Evolutionary conservation across 169 alveolate genomes (phyloP), one percentile per base, ranked within the genome.

Genomic region (Eimeria maxima): DNA sequence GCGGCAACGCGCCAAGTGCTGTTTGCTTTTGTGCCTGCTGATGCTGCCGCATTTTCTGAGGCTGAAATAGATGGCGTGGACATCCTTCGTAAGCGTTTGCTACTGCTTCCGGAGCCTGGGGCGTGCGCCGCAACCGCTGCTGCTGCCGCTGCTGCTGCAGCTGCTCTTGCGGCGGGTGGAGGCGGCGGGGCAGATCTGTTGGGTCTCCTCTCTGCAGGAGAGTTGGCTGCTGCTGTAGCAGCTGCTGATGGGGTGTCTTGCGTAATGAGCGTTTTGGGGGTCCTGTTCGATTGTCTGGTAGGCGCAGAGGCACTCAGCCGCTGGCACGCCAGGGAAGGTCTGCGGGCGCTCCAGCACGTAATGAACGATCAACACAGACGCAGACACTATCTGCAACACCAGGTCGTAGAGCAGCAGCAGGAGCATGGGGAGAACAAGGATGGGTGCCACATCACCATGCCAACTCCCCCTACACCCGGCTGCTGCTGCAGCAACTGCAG

Each of bases 1-100:
- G 50, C 88, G 13, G 88, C 88, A 6, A 38, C 88, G 27, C 88
- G 88, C 20, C 88, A 76, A 27, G 88, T 76, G 10, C 63, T 76
- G 38, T 76, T n/a, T 38, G 88, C 88, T 27, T 76, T 29, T 16
- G 88, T 76, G 88, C 88, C 88, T 42, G 88, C 88, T 33, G 88
- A 76, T 38, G 88, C 88, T 76, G 88, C 88, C 22, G 88, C 88
- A 22, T 76, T 76, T 29, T 76, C 88, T 7, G 88, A 76, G 88
- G 88, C 60, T 20, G 88, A 76, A 33, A 18, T 60, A 14, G 88
- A 76, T 27, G 27, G 88, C 55, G 65, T 76, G 0, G 88, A 76
- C 65, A 60, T 38, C 27, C 50, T 38, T 18, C 38, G 88, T 27
- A 38, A 27, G 44, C 50, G 88, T 29, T 60, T 76, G 33, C 88